phyloP scores from a whole-genome alignment of 352 stramenopile species.

The Pythium dissotocum region DNA sequence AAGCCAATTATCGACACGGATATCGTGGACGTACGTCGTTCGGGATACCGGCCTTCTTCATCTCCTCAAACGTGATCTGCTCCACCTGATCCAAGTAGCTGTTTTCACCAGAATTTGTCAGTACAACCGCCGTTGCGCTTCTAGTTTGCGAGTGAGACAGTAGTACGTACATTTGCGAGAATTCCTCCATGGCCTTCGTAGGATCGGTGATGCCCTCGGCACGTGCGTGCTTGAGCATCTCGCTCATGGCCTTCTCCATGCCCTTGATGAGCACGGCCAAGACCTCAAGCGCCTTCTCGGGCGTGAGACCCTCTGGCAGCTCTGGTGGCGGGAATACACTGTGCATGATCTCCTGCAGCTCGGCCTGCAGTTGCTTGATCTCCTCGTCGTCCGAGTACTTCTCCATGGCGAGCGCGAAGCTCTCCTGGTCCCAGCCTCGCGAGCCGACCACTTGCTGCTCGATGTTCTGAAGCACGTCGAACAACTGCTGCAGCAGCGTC shows the following conservation, averaged over 20 bases:
- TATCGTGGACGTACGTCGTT: conserved; percentile 41
- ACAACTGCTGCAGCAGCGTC: conserved; percentile 70
- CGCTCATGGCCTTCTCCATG: conserved; percentile 79
- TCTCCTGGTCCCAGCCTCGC: conserved; percentile 62
- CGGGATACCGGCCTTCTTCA: conserved; percentile 65
- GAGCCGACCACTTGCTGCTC: conserved; percentile 64
- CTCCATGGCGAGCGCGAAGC: conserved; percentile 60
- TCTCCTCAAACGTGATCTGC: conserved; percentile 61
- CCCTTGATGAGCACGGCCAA: conserved; percentile 61
- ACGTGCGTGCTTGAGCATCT: conserved; percentile 72
- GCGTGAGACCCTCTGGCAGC: conserved; percentile 66
- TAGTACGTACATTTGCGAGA: conserved; percentile 57
- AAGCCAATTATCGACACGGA: not conserved
- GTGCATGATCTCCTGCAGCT: conserved; percentile 72
- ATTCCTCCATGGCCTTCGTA: conserved; percentile 71
- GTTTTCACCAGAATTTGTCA: not conserved
- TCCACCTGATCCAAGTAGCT: conserved; percentile 73
- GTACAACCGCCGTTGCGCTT: not conserved
- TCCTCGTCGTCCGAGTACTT: conserved; percentile 62
- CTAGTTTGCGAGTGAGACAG: not conserved
- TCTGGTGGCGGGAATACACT: conserved; percentile 68
- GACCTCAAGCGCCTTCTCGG: conserved; percentile 70
- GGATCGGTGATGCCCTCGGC: conserved; percentile 73
- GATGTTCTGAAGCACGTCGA: conserved; percentile 68
- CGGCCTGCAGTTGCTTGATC: conserved; percentile 59